Evolutionary conservation across 495 filamentous ascomycete genomes (phyloP).

Genomic region (Ascodesmis nigricans): DNA sequence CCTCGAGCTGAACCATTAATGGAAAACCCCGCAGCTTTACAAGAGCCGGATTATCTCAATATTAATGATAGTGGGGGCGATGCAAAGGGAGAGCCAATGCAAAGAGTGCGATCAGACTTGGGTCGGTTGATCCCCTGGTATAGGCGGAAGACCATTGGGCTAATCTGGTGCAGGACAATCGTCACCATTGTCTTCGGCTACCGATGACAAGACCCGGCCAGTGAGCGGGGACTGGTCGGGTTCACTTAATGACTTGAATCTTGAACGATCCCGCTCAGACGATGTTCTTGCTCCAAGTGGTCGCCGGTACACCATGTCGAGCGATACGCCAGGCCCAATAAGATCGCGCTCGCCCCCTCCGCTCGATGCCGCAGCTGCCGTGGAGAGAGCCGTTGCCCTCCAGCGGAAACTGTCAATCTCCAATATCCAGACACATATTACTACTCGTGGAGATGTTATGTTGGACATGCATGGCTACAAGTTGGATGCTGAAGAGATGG

Average conservation of each 20-base stretch:
- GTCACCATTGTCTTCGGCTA: conserved; percentile 42
- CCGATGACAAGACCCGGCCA: conserved; percentile 27
- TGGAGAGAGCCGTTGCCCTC: conserved; percentile 60
- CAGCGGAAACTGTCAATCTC: conserved; percentile 66
- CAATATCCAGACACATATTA: conserved; percentile 82
- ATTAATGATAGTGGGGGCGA: conserved; percentile 19
- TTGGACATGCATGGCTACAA: conserved; percentile 96
- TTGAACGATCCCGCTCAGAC: conserved; percentile 34
- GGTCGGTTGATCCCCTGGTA: conserved; percentile 21
- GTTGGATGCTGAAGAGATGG: conserved; percentile 69
- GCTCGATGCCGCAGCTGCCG: conserved; percentile 49
- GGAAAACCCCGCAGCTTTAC: conserved; percentile 33
- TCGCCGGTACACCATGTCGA: conserved; percentile 18
- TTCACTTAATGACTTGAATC: conserved; percentile 21
- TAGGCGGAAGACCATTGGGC: conserved; percentile 5
- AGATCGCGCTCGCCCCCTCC: conserved; percentile 30
- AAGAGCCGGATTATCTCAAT: conserved; percentile 69
- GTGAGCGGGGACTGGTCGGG: conserved; percentile 23
- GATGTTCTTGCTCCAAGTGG: conserved; percentile 23
- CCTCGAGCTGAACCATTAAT: conserved; percentile 41
- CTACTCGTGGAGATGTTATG: conserved; percentile 88
- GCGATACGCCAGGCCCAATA: conserved; percentile 18
- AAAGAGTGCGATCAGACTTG: conserved; percentile 29
- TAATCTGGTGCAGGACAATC: conserved; percentile 21
- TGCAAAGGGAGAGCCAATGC: conserved; percentile 3